Evolutionary conservation across 2,329 filamentous ascomycete species (phyloP), one percentile per base, ranked within the genome.

Genomic region (Cordyceps tenuipes): DNA sequence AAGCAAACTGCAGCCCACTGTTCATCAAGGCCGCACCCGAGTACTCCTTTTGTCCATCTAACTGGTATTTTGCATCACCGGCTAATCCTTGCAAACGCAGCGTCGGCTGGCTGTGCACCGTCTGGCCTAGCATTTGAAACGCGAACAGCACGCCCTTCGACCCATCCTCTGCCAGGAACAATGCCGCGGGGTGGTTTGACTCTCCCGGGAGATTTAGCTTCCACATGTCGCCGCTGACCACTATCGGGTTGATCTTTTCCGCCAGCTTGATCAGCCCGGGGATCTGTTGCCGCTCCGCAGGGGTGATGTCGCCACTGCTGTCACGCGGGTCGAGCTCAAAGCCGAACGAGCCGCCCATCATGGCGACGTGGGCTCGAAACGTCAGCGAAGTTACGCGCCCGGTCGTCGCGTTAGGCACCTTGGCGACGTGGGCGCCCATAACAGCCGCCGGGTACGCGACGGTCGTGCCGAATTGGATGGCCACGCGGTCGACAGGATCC

Each of bases 311-410:
- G 0, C 79, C 74, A 0, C 70, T 71, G 0, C 70, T 71, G 44
- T 12, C 31, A 12, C 53, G 53, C 0, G 84, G 84, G 65, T 86
- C 77, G 8, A 88, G 76, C 67, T 87, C 84, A 12, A 87, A 76
- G 0, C 84, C 85, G 64, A 87, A 87, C 0, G 82, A 85, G 1
- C 84, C 84, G 60, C 84, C 84, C 84, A 86, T 87, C 74, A 86
- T 83, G 4, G 85, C 84, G 0, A 87, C 84, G 60, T 86, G 83
- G 0, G 81, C 83, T 43, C 85, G 82, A 72, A 87, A 87, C 1
- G 71, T 68, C 13, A 87, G 75, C 0, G 83, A 79, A 1, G 80
- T 79, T 0, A 76, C 80, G 23, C 84, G 81, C 0, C 74, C 69
- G 0, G 82, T 85, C 41, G 82, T 71, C 0, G 79, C 77, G 63